These are phyloP conservation scores for Candida neerlandica DNA, from an alignment of 1,139 yeast species.

Conservation along the genomic window DNA sequence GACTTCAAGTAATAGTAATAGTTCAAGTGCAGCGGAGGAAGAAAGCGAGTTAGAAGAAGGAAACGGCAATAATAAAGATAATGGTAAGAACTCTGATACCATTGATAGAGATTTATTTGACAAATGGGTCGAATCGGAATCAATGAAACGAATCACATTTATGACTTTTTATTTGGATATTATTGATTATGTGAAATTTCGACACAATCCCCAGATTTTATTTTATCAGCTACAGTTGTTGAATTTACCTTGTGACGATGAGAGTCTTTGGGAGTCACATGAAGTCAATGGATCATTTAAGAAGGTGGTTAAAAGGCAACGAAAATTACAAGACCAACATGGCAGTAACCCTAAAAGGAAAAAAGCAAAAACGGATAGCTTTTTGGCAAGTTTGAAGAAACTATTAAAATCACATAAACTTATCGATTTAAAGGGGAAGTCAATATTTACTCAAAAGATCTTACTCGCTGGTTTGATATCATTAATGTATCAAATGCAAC, in stretches of 20 bases:
- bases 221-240: constrained; percentile 75
- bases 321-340: constrained; percentile 24
- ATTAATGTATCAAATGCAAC: constrained; percentile 74
- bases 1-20: constrained; percentile 21
- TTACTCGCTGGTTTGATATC: constrained; percentile 72
- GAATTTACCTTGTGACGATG: constrained; percentile 75
- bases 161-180: constrained; percentile 82
- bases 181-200: constrained; percentile 76
- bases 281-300: constrained; percentile 45
- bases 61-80: constrained; percentile 14
- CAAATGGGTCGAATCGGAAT: constrained; percentile 78
- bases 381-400: constrained; percentile 37
- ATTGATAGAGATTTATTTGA: constrained; percentile 34
- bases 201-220: constrained; percentile 69
- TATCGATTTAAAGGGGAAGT: constrained; percentile 17
- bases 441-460: constrained; percentile 61
- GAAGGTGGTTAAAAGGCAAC: constrained; percentile 42
- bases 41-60: constrained; percentile 17
- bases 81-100: constrained; percentile 15
- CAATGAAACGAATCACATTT: constrained; percentile 74
- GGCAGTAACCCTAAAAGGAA: constrained; percentile 4
- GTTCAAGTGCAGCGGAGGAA: constrained; percentile 35
- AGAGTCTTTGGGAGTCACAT: constrained; percentile 62
- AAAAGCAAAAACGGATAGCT: constrained; percentile 25
- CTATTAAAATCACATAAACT: constrained; percentile 28